These are phyloP conservation scores for Chenopodium berlandieri DNA, from an alignment of 148 eudicot species.

Conservation along the genomic window DNA sequence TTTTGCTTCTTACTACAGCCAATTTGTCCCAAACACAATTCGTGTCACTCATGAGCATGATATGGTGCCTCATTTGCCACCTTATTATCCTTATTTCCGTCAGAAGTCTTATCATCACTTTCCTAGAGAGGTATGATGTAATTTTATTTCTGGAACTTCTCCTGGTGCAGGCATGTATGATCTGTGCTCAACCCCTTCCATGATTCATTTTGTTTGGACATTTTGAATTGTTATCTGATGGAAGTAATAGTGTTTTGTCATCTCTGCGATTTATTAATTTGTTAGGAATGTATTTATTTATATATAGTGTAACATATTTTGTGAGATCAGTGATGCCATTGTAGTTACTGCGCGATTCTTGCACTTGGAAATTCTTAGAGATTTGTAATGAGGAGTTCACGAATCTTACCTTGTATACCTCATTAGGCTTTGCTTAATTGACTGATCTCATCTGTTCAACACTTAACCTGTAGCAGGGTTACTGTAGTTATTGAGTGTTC, in stretches of 20 bases:
- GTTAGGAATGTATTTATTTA: neutral
- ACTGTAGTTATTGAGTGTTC: neutral
- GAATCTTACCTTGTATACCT: neutral
- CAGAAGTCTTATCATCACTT: conserved; percentile 89
- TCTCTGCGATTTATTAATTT: neutral
- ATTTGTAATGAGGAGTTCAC: neutral
- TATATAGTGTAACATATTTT: no score
- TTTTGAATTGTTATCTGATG: neutral
- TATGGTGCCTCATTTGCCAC: conserved; percentile 96
- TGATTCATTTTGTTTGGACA: neutral
- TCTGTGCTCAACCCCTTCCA: neutral
- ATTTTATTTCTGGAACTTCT: neutral
- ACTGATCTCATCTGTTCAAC: neutral
- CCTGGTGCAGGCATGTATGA: neutral
- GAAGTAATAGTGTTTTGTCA: neutral
- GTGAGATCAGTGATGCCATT: neutral
- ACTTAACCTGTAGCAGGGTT: neutral
- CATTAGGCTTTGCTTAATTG: neutral
- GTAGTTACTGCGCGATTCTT: neutral
- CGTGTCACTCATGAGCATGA: conserved; percentile 80
- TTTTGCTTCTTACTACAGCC: conserved; percentile 67
- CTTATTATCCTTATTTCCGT: conserved; percentile 66
- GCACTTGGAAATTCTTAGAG: neutral
- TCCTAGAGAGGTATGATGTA: conserved; percentile 75
- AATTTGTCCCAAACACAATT: conserved; percentile 70